Conservation (phyloP, 345 rosid genomes). For the Syzygium grande region DNA sequence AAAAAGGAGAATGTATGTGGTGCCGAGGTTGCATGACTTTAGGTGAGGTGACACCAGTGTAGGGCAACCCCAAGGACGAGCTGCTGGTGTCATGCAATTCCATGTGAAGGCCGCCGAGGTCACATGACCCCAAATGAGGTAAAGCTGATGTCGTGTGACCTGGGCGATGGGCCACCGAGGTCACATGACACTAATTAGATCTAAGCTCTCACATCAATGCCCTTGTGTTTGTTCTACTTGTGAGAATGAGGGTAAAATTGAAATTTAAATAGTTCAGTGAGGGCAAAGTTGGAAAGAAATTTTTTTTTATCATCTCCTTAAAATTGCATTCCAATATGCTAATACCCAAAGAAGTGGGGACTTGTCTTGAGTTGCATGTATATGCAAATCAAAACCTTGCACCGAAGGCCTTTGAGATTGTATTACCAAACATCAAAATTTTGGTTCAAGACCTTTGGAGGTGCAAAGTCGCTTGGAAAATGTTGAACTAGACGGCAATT, state of each 20-base stretch:
- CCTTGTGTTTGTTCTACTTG: not conserved
- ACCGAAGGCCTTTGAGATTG: not conserved
- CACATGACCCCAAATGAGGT: not conserved
- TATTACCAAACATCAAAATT: not conserved
- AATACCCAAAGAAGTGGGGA: not conserved
- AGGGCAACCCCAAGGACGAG: not conserved
- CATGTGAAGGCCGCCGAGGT: not conserved
- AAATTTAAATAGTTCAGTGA: not conserved
- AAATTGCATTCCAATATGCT: not conserved
- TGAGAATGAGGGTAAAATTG: not conserved
- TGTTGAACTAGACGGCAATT: not conserved
- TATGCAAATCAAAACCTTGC: not conserved
- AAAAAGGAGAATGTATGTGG: not conserved
- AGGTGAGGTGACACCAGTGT: rapidly evolving
- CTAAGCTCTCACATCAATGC: not conserved
- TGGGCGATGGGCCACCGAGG: rapidly evolving
- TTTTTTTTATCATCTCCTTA: not conserved
- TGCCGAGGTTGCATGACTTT: not conserved
- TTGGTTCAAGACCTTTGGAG: not conserved
- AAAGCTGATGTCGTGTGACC: not conserved
- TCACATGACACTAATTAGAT: not conserved
- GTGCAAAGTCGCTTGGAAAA: not conserved
- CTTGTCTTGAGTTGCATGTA: not conserved
- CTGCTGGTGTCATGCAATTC: rapidly evolving
- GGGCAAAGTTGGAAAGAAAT: not conserved